Percentiles rank a stretch among this genome's conserved stretches.
Evolutionary conservation across 2,329 filamentous ascomycete species (phyloP).

Genomic region (Blumeria hordei): DNA sequence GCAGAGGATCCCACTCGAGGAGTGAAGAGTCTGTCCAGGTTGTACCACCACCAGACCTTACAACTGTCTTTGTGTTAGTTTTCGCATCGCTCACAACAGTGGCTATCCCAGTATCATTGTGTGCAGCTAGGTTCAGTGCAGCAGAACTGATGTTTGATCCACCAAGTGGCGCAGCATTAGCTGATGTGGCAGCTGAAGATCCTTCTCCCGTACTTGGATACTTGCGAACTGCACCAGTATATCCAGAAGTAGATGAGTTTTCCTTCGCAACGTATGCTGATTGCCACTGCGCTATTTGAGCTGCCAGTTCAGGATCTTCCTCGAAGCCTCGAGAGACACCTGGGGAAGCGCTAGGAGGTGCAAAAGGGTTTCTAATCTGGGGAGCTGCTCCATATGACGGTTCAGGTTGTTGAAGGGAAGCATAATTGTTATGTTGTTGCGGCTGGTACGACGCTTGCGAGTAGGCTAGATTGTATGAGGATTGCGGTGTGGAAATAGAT

Average conservation of each 20-base stretch:
- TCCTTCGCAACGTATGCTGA: slow-evolving; percentile 58
- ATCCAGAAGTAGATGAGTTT: slow-evolving; percentile 15
- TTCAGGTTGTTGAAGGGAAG: slow-evolving; percentile 7
- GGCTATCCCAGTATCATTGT: slow-evolving; percentile 22
- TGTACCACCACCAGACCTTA: slow-evolving; percentile 72
- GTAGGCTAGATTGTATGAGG: slow-evolving; percentile 7
- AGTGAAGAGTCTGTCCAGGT: slow-evolving; percentile 75
- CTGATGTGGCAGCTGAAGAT: slow-evolving; percentile 20
- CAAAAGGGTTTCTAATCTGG: slow-evolving; percentile 64
- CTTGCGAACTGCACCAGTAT: slow-evolving; percentile 13
- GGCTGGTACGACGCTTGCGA: slow-evolving; percentile 12
- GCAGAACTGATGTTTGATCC: slow-evolving; percentile 42
- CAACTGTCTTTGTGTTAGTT: slow-evolving; percentile 64
- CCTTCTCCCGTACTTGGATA: slow-evolving; percentile 18
- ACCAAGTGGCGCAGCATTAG: slow-evolving; percentile 21
- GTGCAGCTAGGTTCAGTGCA: slow-evolving; percentile 21
- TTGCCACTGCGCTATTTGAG: slow-evolving; percentile 87
- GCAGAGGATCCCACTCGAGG: slow-evolving; percentile 85
- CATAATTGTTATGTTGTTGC: slow-evolving; percentile 9
- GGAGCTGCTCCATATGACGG: slow-evolving; percentile 28
- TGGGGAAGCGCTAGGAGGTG: slow-evolving; percentile 22
- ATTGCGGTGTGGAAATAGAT: slow-evolving; percentile 22
- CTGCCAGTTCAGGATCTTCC: slow-evolving; percentile 60
- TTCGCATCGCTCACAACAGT: slow-evolving; percentile 17
- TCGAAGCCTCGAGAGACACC: slow-evolving; percentile 18